These are phyloP conservation scores for Isochrysis galbana DNA, from an alignment of 78 protist species.

Conservation along the genomic window DNA sequence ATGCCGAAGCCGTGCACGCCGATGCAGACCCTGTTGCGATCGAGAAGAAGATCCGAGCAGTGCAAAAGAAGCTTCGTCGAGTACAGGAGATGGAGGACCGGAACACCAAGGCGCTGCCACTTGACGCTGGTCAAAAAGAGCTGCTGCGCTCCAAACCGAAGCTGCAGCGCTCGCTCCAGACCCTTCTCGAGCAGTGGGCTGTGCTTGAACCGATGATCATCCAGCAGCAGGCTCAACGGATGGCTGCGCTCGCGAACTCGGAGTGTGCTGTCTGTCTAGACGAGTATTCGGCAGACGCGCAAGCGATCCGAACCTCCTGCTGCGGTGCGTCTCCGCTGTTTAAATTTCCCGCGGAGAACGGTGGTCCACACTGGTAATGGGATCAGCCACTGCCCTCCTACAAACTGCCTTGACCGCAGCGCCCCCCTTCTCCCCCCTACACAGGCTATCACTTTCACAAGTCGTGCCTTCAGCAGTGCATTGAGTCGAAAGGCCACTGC, in stretches of 20 bases:
- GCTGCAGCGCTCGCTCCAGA: neutral
- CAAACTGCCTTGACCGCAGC: neutral
- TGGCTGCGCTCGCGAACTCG: neutral
- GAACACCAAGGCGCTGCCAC: neutral
- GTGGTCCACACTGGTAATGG: neutral
- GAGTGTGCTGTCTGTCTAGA: slow-evolving; percentile 12
- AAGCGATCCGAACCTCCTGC: neutral
- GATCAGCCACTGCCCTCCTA: neutral
- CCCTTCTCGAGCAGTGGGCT: slow-evolving; percentile 9
- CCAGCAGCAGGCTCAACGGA: neutral
- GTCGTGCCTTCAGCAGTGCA: neutral
- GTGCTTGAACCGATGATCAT: neutral
- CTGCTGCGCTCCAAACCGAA: neutral
- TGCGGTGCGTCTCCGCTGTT: neutral
- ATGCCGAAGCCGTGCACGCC: neutral
- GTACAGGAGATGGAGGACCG: neutral
- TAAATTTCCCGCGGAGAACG: too few relatives aligned
- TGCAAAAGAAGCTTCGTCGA: slow-evolving; percentile 5
- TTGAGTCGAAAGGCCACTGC: neutral
- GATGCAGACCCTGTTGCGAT: neutral
- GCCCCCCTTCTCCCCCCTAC: neutral
- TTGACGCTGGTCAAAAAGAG: neutral
- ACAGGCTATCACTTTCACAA: neutral
- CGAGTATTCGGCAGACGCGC: neutral
- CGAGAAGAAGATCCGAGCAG: neutral